Evolutionary conservation across 352 stramenopile species (phyloP).

Genomic region (Nothophytophthora sp.): DNA sequence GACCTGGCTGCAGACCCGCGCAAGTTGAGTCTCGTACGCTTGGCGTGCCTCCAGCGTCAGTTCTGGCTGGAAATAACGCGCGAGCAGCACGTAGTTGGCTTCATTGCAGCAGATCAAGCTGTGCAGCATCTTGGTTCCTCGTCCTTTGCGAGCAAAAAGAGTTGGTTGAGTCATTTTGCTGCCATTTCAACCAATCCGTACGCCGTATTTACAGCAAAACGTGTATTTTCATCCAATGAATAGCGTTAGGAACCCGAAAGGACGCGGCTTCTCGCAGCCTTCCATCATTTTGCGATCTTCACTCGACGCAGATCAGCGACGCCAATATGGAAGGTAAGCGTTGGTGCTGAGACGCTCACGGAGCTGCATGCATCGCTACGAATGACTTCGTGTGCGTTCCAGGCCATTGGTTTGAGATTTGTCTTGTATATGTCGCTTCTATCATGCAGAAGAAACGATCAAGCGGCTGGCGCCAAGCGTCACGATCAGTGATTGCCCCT

Average conservation of each 20-base stretch:
- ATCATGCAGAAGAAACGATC: slow-evolving; percentile 37
- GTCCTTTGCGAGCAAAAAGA: background rate
- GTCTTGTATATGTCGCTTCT: background rate
- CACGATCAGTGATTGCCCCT: slow-evolving; percentile 86
- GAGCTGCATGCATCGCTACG: background rate
- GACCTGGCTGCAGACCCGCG: slow-evolving; percentile 40
- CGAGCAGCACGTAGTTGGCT: slow-evolving; percentile 65
- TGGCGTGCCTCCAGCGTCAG: slow-evolving; percentile 44
- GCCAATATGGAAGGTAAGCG: slow-evolving; percentile 36
- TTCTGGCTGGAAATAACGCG: slow-evolving; percentile 60
- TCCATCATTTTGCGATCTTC: slow-evolving; percentile 35
- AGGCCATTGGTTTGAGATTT: background rate
- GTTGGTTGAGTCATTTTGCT: background rate
- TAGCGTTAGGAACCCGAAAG: slow-evolving; percentile 2
- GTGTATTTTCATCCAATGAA: slow-evolving; percentile 13
- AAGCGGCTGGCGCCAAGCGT: slow-evolving; percentile 78
- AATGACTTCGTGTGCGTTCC: background rate
- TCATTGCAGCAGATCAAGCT: slow-evolving; percentile 68
- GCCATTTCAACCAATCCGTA: no score
- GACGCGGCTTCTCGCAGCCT: slow-evolving; percentile 11
- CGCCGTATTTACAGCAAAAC: no score
- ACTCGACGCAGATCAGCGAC: no score
- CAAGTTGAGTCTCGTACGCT: slow-evolving; percentile 53
- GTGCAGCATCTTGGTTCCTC: slow-evolving; percentile 49
- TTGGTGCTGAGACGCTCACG: background rate